Base-by-base conservation (phyloP, 129 eudicot species). In the Solidago caesia region DNA sequence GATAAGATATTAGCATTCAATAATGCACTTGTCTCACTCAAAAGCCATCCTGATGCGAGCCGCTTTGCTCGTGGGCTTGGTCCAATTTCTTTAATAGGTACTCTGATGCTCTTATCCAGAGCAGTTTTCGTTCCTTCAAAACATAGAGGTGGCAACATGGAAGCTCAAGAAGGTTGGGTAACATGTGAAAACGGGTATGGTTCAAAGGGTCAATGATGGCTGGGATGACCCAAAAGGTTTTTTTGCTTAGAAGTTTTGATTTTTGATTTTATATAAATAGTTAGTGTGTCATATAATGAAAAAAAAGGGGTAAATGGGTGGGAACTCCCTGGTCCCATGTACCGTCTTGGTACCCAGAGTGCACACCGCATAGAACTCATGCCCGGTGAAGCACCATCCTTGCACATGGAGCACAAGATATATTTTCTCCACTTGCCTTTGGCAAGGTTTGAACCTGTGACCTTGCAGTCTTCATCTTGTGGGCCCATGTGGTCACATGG, bases 11-110 rank as follows among this genome's bases (percentile, higher is more conserved):
- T 95, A 76, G 85, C 85, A 16, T 95, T 91, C 69, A 95, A 95
- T 73, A 74, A 81, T 79, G 72, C 74, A 73, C 78, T 95, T 48
- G 72, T 89, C 79, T 84, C 99, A 48, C 43, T 91, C 76, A 87
- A 76, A 84, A 87, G 84, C 77, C 96, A 91, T 78, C 87, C 97
- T 44, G 96, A 95, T 84, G 88, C 96, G 9, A 85, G 84, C 69
- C 80, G 85, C 70, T 95, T 91, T 88, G 99, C 97, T 75, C 83
- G 90, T 70, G 99, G 99, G 16, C 81, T 91, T 58, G 99, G 96
- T 44, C 93, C 96, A 46, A 77, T 89, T 82, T 82, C 96, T 62
- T 66, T 95, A 59, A 53, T 79, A 41, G 99, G 99, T 92, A 82
- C 13, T 3, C 39, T 75, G 63, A 11, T 80, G 53, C 63, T 79